Base-by-base conservation (phyloP, 164 flowering plant species). In the Aristolochia contorta region DNA sequence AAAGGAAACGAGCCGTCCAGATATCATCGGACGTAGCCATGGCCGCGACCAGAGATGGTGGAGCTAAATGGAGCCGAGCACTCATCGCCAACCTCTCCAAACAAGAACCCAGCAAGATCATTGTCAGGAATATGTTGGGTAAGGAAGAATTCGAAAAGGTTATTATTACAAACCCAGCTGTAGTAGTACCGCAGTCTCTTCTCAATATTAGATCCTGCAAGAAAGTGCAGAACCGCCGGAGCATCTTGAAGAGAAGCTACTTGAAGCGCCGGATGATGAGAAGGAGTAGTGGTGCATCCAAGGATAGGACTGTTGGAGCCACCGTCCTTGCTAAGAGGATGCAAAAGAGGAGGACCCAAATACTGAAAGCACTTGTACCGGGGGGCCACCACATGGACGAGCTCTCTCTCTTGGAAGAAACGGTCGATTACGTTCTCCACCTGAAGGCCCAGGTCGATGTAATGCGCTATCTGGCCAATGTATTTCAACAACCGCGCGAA, bases 391-490 rank as follows among this genome's bases (percentile, higher is more conserved):
- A 63, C 16, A 79, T 87, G 75, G 82, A 84, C 64, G 84, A 78
- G 5, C 33, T 62, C 4, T 71, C 66, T 63, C 70, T 80, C 65
- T 63, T 86, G 21, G 76, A 75, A 51, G 97, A 91, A 77, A 78
- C 96, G 71, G 74, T 86, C 56, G 95, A 86, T 63, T 91, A 91
- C 63, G 75, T 91, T 2, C 19, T 73, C 10, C 74, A 86, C 47
- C 84, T 91, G 18, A 68, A 63, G 62, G 85, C 84, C 67, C 93
- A 85, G 63, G 83, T 87, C 22, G 87, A 83, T 75, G 91, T 87
- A 49, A 91, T 86, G 97, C 65, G 77, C 27, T 71, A 59, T 61
- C 64, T 87, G 52, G 79, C 79, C 24, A 67, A 54, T 67, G 83
- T 75, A 22, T 65, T 71, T 7, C 66, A 69, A 63, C 64, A 47